Base-by-base conservation (phyloP, 2,329 filamentous ascomycete species). In the Sporothrix humicola region DNA sequence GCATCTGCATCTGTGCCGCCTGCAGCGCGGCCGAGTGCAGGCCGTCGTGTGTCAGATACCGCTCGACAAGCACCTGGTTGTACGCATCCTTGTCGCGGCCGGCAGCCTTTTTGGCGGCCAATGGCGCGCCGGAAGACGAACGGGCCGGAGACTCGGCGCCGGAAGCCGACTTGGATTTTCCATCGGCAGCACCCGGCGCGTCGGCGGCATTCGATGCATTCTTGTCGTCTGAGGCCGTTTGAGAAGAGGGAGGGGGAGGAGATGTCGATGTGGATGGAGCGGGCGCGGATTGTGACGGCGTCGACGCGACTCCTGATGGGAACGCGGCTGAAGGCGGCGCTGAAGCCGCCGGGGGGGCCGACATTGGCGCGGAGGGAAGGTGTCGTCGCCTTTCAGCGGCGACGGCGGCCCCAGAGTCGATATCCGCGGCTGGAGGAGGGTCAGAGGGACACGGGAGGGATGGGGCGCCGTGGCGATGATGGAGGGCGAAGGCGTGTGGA, bases 41-140 rank as follows among this genome's bases (percentile, higher is more conserved):
- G 79, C 84, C 83, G 78, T 90, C 88, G 78, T 85, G 86, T 73
- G 83, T 84, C 76, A 86, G 84, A 79, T 84, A 88, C 72, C 86
- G 85, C 78, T 88, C 85, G 73, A 89, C 83, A 78, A 88, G 81
- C 74, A 89, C 79, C 76, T 82, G 84, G 76, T 86, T 84, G 79
- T 88, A 87, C 7, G 85, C 84, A 72, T 88, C 87, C 80, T 87
- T 88, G 78, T 88, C 87, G 78, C 88, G 87, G 54, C 75, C 81
- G 56, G 68, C 68, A 8, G 69, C n/a, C 58, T 71, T 71, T 56
- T 52, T 56, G 7, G 71, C 2, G 23, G 61, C 37, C 13, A 46
- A 63, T 58, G 46, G 46, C 66, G 50, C 63, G 23, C 68, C 73
- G 31, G 69, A 56, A 20, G 65, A 31, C 31, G 72, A 56, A 4